phyloP scores from a whole-genome alignment of 2,329 filamentous ascomycete species.

The Colletotrichum lindemuthianum region DNA sequence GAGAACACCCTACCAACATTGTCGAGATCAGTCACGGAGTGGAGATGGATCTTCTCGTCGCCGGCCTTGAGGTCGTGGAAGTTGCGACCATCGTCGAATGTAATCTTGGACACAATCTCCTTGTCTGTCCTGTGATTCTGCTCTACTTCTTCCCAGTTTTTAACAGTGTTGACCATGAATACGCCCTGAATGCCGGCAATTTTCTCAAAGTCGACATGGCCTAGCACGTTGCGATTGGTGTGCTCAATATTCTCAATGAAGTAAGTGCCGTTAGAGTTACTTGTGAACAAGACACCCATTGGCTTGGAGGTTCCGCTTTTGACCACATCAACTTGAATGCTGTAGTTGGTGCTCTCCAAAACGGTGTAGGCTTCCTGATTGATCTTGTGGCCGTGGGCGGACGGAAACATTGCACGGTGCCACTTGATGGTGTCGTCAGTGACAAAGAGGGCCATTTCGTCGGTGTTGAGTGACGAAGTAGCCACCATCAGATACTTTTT shows the following conservation, averaged over 20 bases:
- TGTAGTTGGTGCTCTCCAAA: conserved; percentile 96
- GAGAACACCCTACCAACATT: conserved; percentile 92
- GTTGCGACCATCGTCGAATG: conserved; percentile 92
- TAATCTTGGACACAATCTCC: conserved; percentile 83
- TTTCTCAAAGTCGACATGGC: conserved; percentile 95
- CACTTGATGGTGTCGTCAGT: conserved; percentile 85
- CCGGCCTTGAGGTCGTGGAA: conserved; percentile 79
- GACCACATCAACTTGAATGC: conserved; percentile 95
- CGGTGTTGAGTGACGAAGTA: conserved; percentile 79
- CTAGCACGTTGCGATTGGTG: conserved; percentile 82
- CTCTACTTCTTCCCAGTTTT: conserved; percentile 83
- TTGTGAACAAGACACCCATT: conserved; percentile 92
- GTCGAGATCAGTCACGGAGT: conserved; percentile 86
- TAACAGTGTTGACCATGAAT: conserved; percentile 87
- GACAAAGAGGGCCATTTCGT: conserved; percentile 92
- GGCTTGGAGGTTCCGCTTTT: conserved; percentile 70
- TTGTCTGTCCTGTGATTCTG: conserved; percentile 63
- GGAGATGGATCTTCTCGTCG: conserved; percentile 80
- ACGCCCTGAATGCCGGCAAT: conserved; percentile 91
- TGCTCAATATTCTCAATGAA: conserved; percentile 93
- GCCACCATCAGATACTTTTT: conserved; percentile 90
- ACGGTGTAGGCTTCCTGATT: conserved; percentile 92
- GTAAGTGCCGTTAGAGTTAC: conserved; percentile 96
- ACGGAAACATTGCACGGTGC: conserved; percentile 91
- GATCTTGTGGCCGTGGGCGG: conserved; percentile 74